phyloP scores from a whole-genome alignment of 305 asterid genomes.

The Fraxinus albicans region DNA sequence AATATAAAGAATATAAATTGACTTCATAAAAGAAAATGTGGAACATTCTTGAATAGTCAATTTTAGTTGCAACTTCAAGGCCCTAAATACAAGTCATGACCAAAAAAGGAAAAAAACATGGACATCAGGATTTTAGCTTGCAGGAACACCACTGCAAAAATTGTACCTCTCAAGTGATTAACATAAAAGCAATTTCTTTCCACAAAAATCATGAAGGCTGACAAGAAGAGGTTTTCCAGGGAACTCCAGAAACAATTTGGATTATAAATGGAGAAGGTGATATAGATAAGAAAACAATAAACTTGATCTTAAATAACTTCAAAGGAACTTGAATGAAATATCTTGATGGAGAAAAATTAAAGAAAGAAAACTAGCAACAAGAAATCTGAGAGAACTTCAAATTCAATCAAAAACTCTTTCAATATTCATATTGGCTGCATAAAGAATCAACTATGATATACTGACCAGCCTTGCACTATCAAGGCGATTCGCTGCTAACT shows the following conservation, averaged over 20 bases:
- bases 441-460: slow-evolving; percentile 25
- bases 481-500: slow-evolving; percentile 80
- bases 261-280: neutral
- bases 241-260: neutral
- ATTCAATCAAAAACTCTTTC: slow-evolving; percentile 1
- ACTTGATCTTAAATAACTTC: neutral
- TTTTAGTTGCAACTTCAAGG: neutral
- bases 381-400: slow-evolving; percentile 11
- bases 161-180: neutral
- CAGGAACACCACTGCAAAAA: neutral
- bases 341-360: neutral
- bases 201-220: neutral
- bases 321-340: neutral
- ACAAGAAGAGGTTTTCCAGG: neutral
- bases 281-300: neutral
- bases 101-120: neutral
- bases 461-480: slow-evolving; percentile 67
- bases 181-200: neutral
- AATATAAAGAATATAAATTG: neutral
- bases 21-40: slow-evolving; percentile 1
- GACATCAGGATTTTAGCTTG: neutral
- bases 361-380: neutral
- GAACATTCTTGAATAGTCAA: neutral
- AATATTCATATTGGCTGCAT: slow-evolving; percentile 7
- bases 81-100: neutral